These are phyloP conservation scores for Yarrowia bubula DNA, from an alignment of 805 yeast species.

Conservation along the genomic window DNA sequence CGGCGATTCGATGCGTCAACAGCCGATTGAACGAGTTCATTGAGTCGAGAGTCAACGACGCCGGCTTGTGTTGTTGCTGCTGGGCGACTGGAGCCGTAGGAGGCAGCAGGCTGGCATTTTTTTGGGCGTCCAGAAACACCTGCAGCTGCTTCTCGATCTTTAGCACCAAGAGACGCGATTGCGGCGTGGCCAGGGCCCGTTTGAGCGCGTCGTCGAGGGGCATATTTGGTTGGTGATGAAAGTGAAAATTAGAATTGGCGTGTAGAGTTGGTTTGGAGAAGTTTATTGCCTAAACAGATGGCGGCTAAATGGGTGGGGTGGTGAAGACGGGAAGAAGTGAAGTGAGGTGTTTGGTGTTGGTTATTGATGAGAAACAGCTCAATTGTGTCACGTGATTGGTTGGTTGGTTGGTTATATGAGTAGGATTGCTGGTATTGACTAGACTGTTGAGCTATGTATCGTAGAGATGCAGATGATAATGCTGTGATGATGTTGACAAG, in stretches of 20 bases:
- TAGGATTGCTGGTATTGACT: no score
- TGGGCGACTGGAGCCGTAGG: slow-evolving; percentile 17
- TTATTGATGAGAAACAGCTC: no score
- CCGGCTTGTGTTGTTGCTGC: slow-evolving; percentile 14
- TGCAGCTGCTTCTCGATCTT: slow-evolving; percentile 50
- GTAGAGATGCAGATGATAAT: no score
- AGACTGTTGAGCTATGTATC: no score
- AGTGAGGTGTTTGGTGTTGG: background rate
- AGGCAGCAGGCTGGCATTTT: slow-evolving; percentile 29
- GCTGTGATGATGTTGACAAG: no score
- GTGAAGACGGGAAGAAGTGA: background rate
- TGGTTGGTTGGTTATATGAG: no score
- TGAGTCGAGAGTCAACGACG: slow-evolving; percentile 43
- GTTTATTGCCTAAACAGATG: background rate
- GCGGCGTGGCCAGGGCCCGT: slow-evolving; percentile 45
- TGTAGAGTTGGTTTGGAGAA: background rate
- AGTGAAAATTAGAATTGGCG: slow-evolving; percentile 10
- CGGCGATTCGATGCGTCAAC: slow-evolving; percentile 67
- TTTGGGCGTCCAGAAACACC: slow-evolving; percentile 46
- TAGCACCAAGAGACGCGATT: slow-evolving; percentile 52
- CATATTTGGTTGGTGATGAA: slow-evolving; percentile 12
- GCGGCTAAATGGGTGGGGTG: background rate
- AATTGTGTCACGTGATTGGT: no score
- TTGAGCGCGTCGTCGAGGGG: slow-evolving; percentile 39
- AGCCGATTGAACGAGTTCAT: slow-evolving; percentile 69